phyloP scores from a whole-genome alignment of 257 asterid species.

The Nicotiana knightiana region DNA sequence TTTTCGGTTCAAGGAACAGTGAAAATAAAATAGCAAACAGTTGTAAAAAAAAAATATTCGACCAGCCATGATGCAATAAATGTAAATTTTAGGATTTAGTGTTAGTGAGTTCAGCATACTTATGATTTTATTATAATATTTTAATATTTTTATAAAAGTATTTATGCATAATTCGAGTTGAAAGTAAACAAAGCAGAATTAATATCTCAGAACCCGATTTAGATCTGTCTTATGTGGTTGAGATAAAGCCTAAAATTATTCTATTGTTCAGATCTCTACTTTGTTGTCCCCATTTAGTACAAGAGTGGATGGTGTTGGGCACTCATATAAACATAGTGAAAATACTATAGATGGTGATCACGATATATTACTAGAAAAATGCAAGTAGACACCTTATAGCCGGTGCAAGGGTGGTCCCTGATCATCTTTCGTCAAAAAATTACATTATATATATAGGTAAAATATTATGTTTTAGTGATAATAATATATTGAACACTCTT shows the following conservation, averaged over 20 bases:
- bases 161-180: too few relatives aligned
- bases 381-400: background rate
- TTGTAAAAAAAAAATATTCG: too few relatives aligned
- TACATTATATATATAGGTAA: too few relatives aligned
- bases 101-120: background rate
- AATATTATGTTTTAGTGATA: too few relatives aligned
- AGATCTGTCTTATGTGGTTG: background rate
- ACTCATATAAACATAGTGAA: background rate
- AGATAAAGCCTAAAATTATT: background rate
- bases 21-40: too few relatives aligned
- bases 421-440: too few relatives aligned
- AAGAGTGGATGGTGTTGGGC: background rate
- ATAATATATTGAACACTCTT: too few relatives aligned
- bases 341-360: conserved; percentile 2
- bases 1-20: too few relatives aligned
- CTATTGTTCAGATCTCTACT: background rate
- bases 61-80: background rate
- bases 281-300: background rate
- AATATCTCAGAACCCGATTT: background rate
- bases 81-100: background rate
- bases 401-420: too few relatives aligned
- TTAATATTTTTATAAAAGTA: too few relatives aligned
- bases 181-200: background rate
- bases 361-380: background rate
- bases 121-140: background rate